A percentile compares a stretch with the other conserved stretches of the same genome.
Conservation (phyloP, 1,284 basidiomycete genomes). For the Leccinum angustisporum region DNA sequence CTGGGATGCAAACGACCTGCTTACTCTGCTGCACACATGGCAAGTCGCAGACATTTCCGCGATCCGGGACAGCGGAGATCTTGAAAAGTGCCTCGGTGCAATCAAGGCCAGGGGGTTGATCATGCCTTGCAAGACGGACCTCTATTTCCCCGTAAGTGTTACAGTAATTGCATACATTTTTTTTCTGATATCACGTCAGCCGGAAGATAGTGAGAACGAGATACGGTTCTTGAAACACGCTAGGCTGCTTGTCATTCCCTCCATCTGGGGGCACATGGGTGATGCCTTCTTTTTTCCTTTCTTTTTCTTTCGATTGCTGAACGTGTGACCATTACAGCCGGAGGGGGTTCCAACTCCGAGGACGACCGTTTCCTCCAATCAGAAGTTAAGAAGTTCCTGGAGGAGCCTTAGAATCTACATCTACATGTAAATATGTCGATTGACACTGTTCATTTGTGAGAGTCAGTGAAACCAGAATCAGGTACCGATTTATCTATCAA, state of each 20-base stretch:
- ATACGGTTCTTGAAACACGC: constrained; percentile 43
- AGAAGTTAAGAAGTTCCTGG: constrained; percentile 41
- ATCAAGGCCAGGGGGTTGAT: constrained; percentile 28
- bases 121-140: constrained; percentile 39
- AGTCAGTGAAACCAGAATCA: not conserved
- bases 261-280: constrained; percentile 61
- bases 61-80: constrained; percentile 22
- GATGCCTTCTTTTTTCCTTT: not conserved
- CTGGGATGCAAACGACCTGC: constrained; percentile 53
- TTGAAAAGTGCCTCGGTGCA: constrained; percentile 15
- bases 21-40: constrained; percentile 25
- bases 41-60: constrained; percentile 24
- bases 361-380: constrained; percentile 40
- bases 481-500: not conserved
- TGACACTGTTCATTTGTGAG: not conserved
- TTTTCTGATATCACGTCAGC: constrained; percentile 37
- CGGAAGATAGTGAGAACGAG: constrained; percentile 57
- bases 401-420: constrained; percentile 20
- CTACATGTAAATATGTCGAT: constrained; percentile 11
- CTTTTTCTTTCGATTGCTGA: not conserved
- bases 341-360: constrained; percentile 39
- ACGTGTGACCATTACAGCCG: constrained; percentile 31
- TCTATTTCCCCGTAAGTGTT: constrained; percentile 53
- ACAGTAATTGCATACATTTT: not conserved
- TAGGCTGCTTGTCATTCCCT: constrained; percentile 50